Conservation (phyloP, 148 eudicot genomes). For the Polygonum maritimum region DNA sequence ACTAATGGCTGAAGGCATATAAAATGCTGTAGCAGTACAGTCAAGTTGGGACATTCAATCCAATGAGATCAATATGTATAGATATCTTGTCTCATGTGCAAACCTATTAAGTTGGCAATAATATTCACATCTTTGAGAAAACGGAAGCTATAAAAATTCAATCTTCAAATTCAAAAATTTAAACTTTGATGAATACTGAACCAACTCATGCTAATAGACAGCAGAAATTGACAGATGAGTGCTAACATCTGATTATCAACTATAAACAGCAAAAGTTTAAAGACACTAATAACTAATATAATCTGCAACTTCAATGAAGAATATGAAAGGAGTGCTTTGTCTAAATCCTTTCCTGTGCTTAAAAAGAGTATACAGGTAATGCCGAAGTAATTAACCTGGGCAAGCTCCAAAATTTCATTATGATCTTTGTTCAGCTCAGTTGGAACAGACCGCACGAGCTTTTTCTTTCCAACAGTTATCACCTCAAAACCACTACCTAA, state of each 20-base stretch:
- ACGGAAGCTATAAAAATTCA: not conserved
- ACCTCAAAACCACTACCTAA: conserved; percentile 98
- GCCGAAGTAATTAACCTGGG: conserved; percentile 48
- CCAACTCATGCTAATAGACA: not conserved
- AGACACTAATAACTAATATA: not conserved
- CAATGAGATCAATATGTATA: not conserved
- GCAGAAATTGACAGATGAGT: not conserved
- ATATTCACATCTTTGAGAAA: not conserved
- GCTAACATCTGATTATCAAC: not conserved
- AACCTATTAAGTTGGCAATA: not conserved
- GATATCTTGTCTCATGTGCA: not conserved
- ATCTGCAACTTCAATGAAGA: not conserved
- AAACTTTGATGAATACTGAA: not conserved
- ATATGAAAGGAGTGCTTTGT: not conserved
- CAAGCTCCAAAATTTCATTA: conserved; percentile 91
- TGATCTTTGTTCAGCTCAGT: conserved; percentile 95
- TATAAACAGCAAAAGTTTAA: not conserved
- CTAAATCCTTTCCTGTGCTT: not conserved
- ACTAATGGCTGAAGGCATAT: not conserved
- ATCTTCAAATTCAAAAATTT: not conserved
- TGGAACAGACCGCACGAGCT: conserved; percentile 92
- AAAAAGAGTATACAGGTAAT: not conserved
- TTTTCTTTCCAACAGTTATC: conserved; percentile 84
- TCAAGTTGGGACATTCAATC: not conserved
- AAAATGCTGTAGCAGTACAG: not conserved